Base-by-base conservation (phyloP, 2,329 filamentous ascomycete species). In the Trichophyton mentagrophytes region DNA sequence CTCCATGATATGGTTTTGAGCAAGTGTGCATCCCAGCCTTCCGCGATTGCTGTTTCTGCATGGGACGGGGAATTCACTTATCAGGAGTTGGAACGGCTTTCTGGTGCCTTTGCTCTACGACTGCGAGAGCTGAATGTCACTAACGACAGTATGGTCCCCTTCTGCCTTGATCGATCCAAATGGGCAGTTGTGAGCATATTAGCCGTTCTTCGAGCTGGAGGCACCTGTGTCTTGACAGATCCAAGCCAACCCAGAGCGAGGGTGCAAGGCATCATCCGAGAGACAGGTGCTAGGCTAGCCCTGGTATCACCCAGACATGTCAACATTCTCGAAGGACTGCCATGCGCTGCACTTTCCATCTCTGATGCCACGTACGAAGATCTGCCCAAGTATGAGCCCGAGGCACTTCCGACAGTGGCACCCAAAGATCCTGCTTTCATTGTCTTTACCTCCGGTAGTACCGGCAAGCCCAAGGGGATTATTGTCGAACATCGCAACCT, bases 381-480 rank as follows among this genome's bases (percentile, higher is more conserved):
- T 22, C 22, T 22, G 22, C 22, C 22, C 5, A n/a, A n/a, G 17
- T n/a, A n/a, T 46, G 42, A 46, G 2, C 17, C 15, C 36, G 36
- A 38, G 36, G 36, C 36, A 9, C 46, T n/a, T n/a, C 13, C 42
- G 17, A 7, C 5, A 7, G 42, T 20, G 13, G 17, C 13, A 7
- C 42, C 42, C 3, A 9, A 46, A n/a, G 42, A 4, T 13, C 46
- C 46, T 3, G 46, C 46, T 3, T 49, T 6, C 46, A 20, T 82
- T 1, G 75, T 85, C 6, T 81, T 84, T 62, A 78, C 77, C 2
- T 77, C 77, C 2, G 78, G 79, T 0, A 78, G 78, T 0, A 77
- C 79, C 1, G 77, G 76, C 55, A 74, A 74, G 40, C 78, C 80
- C 0, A 80, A 80, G 61, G 60, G 60, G 0, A 25, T 57, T 13